Percentiles rank a stretch among this genome's conserved stretches.
These are phyloP conservation scores for Cytospora mali DNA, from an alignment of 2,329 filamentous ascomycete species.

Conservation along the genomic window DNA sequence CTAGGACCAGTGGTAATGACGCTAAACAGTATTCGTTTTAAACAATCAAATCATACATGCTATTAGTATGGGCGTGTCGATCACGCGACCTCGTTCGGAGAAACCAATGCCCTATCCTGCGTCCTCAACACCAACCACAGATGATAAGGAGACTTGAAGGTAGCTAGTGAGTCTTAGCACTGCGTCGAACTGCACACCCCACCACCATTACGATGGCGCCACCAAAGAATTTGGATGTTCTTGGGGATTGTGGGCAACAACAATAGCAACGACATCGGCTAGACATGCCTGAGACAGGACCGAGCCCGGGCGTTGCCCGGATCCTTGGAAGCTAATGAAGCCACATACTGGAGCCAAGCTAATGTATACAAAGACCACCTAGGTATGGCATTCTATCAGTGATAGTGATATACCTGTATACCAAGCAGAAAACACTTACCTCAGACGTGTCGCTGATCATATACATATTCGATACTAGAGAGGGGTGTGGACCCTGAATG, in stretches of 20 bases:
- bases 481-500: constrained; percentile 25
- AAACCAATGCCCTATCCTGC: background rate
- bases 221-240: background rate
- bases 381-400: background rate
- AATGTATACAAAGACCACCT: background rate
- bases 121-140: background rate
- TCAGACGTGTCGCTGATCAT: background rate
- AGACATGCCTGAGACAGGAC: background rate
- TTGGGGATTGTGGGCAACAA: background rate
- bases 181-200: constrained; percentile 2
- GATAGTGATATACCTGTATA: no score
- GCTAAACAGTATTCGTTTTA: no score
- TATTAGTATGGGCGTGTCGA: background rate
- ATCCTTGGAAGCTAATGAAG: no score
- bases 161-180: background rate
- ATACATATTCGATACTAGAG: background rate
- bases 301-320: no score
- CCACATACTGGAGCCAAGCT: background rate
- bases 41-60: no score
- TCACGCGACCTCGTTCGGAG: background rate
- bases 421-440: background rate
- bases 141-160: background rate
- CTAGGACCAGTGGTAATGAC: no score
- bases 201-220: constrained; percentile 3
- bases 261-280: constrained; percentile 1